Conservation (phyloP, 2,329 filamentous ascomycete species). For the Stagonosporopsis chrysanthemi region DNA sequence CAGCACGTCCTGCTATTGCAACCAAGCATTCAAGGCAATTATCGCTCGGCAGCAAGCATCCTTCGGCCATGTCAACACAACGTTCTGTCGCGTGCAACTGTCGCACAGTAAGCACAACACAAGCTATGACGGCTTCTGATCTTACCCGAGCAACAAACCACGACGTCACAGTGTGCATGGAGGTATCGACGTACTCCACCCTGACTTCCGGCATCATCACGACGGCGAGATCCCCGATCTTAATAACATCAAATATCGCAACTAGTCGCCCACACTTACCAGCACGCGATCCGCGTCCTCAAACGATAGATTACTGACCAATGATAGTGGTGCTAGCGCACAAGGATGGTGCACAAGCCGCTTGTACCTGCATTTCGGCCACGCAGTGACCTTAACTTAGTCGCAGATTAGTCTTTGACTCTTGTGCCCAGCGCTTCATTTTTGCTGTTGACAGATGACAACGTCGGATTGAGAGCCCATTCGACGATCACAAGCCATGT, state of each 20-base stretch:
- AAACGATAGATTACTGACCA: slow-evolving; percentile 28
- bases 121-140: neutral
- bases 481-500: neutral
- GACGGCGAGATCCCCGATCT: slow-evolving; percentile 11
- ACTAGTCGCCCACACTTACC: slow-evolving; percentile 23
- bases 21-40: slow-evolving; percentile 18
- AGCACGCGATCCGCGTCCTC: slow-evolving; percentile 21
- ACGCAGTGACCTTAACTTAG: slow-evolving; percentile 14
- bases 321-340: slow-evolving; percentile 21
- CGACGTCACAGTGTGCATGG: neutral
- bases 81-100: slow-evolving; percentile 6
- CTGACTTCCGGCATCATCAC: neutral
- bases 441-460: slow-evolving; percentile 13
- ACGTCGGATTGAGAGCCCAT: neutral
- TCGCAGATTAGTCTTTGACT: slow-evolving; percentile 29
- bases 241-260: slow-evolving; percentile 22
- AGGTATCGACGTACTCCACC: neutral
- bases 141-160: neutral
- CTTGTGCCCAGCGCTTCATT: slow-evolving; percentile 12
- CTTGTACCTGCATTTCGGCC: slow-evolving; percentile 35
- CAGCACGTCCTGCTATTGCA: slow-evolving; percentile 11
- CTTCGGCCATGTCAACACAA: neutral
- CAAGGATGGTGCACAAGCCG: slow-evolving; percentile 25
- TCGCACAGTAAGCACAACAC: neutral
- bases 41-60: slow-evolving; percentile 12